Base-by-base conservation (phyloP, 352 stramenopile species). In the Hyaloperonospora brassicae region DNA sequence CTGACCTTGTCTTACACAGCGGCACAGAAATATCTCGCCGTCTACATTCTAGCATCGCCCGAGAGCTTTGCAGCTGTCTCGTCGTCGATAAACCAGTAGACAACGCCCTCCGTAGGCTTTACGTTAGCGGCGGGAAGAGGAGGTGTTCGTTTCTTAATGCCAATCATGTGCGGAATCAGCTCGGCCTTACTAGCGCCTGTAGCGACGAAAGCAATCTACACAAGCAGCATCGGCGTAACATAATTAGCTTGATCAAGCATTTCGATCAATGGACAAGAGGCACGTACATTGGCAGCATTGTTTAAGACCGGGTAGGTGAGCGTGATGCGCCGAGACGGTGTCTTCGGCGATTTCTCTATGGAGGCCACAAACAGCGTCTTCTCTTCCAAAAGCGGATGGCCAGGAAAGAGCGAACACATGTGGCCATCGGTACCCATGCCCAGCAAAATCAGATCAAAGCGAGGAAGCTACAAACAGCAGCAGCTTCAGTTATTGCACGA, bases 391-490 rank as follows among this genome's bases (percentile, higher is more conserved):
- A 98, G 74, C 41, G 71, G 57, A 68, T 99, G 96, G 30, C 79
- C 81, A 0, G 96, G 96, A 72, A 99, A 99, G 17, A 99, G 79
- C 47, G 93, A 98, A 68, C 93, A 98, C n/a, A 96, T 31, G 79
- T 99, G 97, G 12, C 97, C 97, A 67, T 99, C 97, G 2, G 96
- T 95, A 21, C 97, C 97, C 80, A 98, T 98, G 35, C 97, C 97
- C 2, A 99, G 76, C 35, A 99, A 62, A 21, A 97, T 89, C 52
- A 98, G 65, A 66, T 99, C 96, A 46, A 99, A 95, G 56, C 76
- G 76, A 35, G 91, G 89, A 10, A 89, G 64, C 81, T 91, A 44
- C 39, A 59, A 9, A 13, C 3, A 30, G 17, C 27, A 52, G 25
- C 38, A 58, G 27, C 22, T 61, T 45, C 64, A 44, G 34, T 35